Evolutionary conservation across 768 basidiomycete species (phyloP).

Genomic region (Mrakia blollopis): DNA sequence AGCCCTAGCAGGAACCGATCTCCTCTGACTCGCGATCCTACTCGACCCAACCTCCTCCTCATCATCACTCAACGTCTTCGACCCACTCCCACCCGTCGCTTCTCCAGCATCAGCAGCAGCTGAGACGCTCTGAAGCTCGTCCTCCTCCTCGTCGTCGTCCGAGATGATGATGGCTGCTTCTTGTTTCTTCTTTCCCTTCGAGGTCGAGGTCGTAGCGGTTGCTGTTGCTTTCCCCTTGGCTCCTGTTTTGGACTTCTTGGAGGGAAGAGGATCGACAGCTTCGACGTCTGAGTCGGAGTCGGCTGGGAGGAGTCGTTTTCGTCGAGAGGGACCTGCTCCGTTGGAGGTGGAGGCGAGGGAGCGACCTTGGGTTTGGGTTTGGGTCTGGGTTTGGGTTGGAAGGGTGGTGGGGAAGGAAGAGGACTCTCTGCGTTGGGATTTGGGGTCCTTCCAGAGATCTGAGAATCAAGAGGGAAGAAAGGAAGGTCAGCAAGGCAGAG

Average conservation of each 20-base stretch:
- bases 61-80: not conserved
- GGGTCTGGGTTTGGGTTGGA: not conserved
- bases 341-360: not conserved
- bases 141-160: not conserved
- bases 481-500: not conserved
- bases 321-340: conserved; percentile 3
- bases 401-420: not conserved
- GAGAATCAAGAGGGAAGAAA: not conserved
- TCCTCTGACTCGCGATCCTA: not conserved
- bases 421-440: not conserved
- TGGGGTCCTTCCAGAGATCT: conserved; percentile 6
- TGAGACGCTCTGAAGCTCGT: not conserved
- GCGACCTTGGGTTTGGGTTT: not conserved
- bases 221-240: not conserved
- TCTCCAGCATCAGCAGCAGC: not conserved
- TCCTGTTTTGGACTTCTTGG: not conserved
- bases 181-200: not conserved
- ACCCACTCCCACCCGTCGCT: not conserved
- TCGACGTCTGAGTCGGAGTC: not conserved
- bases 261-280: not conserved
- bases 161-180: not conserved
- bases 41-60: not conserved
- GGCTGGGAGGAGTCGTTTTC: conserved; percentile 6
- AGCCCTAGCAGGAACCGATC: not conserved
- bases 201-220: not conserved